Evolutionary conservation across 2,329 filamentous ascomycete species (phyloP), one percentile per base, ranked within the genome.

Genomic region (Colletotrichum cuscutae): DNA sequence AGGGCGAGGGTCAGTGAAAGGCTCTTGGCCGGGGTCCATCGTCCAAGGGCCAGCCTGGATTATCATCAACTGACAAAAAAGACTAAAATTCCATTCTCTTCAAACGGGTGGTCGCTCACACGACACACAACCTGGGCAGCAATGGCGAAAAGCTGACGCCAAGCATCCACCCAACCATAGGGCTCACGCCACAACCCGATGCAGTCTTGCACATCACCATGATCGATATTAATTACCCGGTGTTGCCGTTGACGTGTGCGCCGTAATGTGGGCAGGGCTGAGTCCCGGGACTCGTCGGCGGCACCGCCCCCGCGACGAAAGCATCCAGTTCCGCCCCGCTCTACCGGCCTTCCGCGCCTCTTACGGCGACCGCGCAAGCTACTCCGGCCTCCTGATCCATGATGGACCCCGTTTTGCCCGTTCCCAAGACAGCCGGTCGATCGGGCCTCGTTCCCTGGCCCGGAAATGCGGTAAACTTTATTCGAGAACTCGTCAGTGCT

Each of bases 231-330:
- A 59, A 64, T 68, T 64, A 28, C 57, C 63, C 64, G 54, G 64
- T 24, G 32, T 12, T 54, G 52, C 32, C 37, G 32, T 37, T 35
- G 49, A 56, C 28, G 58, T 35, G 26, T n/a, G 58, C 24, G 15
- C 60, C 70, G 66, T 49, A 32, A 70, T 52, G 70, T 65, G 70
- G 66, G 56, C 59, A 15, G 42, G 58, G 30, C 26, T 58, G 37
- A 11, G 26, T 11, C 62, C 58, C 60, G 46, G 42, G 49, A 42
- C 46, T 28, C 65, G 37, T 52, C 37, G 60, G 37, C 59, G 30
- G 60, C 60, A 63, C 26, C 30, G 66, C 60, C 59, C 19, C 46
- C 22, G 13, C 24, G 24, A 22, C 24, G 24, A 35, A 28, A 28
- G 12, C n/a, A 22, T 26, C 46, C 6, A 26, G 22, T 24, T 46